phyloP scores from a whole-genome alignment of 73 alveolate genomes.

The Blepharisma japonicum region DNA sequence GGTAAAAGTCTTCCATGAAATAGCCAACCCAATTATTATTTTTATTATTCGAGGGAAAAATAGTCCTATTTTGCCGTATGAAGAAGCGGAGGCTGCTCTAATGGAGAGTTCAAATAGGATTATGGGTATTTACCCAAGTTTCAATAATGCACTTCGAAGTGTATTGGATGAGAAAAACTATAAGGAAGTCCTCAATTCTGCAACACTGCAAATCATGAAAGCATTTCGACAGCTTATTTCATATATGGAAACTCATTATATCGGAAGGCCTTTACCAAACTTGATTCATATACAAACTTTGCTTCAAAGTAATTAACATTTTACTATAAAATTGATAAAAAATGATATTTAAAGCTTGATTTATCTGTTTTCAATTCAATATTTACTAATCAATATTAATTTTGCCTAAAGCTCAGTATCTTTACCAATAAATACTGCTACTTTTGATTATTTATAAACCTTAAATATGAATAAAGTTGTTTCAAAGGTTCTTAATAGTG shows the following conservation, averaged over 20 bases:
- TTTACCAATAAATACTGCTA: no score
- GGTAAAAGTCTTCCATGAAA: constrained; percentile 3
- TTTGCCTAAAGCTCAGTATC: no score
- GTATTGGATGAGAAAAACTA: constrained; percentile 16
- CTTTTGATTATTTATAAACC: no score
- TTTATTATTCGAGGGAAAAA: background rate
- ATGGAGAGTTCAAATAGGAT: constrained; percentile 18
- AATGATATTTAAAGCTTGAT: no score
- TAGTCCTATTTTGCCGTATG: background rate
- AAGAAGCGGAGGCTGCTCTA: background rate
- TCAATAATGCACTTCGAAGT: background rate
- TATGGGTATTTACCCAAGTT: background rate
- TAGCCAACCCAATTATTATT: background rate
- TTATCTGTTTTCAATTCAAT: no score
- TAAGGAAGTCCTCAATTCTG: background rate
- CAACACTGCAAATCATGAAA: constrained; percentile 1
- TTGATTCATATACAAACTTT: background rate
- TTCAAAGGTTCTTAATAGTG: no score
- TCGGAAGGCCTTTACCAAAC: background rate
- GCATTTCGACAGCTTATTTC: constrained; percentile 1
- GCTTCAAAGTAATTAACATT: no score
- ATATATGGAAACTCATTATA: background rate
- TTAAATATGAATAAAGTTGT: no score
- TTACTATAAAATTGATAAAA: no score
- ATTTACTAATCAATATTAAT: no score